These are phyloP conservation scores for Leucoagaricus sp. DNA, from an alignment of 1,284 basidiomycete species.

Conservation along the genomic window DNA sequence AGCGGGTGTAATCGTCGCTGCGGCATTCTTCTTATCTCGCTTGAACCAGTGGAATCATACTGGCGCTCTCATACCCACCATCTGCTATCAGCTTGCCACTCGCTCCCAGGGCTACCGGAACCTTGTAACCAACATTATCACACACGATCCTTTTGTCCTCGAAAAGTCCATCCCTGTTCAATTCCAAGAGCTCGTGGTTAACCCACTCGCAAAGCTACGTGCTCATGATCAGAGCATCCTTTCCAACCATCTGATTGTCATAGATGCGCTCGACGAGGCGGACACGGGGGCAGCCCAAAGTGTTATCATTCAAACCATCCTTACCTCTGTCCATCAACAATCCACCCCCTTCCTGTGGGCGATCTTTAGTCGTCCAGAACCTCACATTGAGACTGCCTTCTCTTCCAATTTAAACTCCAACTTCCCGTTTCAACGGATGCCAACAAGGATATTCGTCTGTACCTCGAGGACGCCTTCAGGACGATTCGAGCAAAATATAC, in stretches of 20 bases:
- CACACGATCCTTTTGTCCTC: not conserved
- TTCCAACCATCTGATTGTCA: not conserved
- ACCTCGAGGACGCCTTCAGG: constrained; percentile 3
- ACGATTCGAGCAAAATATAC: not conserved
- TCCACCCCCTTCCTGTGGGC: not conserved
- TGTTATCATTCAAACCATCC: not conserved
- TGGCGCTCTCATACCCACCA: not conserved
- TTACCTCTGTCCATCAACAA: not conserved
- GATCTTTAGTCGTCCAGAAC: too few species aligned
- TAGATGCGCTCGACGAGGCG: constrained; percentile 18
- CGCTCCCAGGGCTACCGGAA: not conserved
- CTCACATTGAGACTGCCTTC: too few species aligned
- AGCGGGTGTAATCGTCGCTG: not conserved
- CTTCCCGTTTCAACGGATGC: not conserved
- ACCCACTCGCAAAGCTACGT: not conserved
- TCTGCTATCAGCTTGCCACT: constrained; percentile 2
- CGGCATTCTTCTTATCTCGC: not conserved
- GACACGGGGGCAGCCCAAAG: not conserved
- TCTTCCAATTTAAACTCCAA: too few species aligned
- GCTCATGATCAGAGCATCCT: not conserved
- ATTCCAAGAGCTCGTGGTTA: constrained; percentile 6
- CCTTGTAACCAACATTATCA: not conserved
- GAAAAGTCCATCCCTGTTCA: not conserved
- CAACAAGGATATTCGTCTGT: constrained; percentile 11
- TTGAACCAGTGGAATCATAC: not conserved